Base-by-base conservation (phyloP, 2,329 filamentous ascomycete species). In the Pseudogymnoascus sp. region DNA sequence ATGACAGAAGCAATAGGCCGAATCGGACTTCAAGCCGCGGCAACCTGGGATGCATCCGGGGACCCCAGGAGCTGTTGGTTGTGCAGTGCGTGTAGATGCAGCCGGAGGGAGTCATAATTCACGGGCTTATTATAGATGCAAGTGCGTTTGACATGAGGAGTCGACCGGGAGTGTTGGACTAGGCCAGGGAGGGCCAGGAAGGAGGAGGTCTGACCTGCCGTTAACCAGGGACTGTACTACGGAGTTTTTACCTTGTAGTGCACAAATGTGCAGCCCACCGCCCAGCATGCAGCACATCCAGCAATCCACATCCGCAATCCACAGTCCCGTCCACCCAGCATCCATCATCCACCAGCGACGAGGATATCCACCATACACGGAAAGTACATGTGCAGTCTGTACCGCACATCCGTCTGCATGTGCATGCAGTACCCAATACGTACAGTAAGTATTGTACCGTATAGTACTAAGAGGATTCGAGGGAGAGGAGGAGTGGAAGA, bases 51-150 rank as follows among this genome's bases (percentile, higher is more conserved):
- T 54, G 28, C 47, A 11, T 54, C 28, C 47, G 47, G 47, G 47
- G 47, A 54, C 47, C 47, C 47, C 47, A 54, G 47, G 11, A 54
- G 47, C 47, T 54, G 47, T 54, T 54, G 43, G 43, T 54, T 54
- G 43, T 54, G 43, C 39, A 43, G 16, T 39, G 37, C 41, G 16
- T 39, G 37, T 20, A 47, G 25, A 54, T 20, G 43, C 43, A 54
- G 25, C 8, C 9, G 25, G 9, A 54, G 25, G 43, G 43, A 54
- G 43, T 54, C 47, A 54, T 33, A 54, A 54, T 54, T 54, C 47
- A 33, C 25, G 47, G 47, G 47, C 47, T 54, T 54, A 54, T 54
- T 54, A 54, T 54, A 54, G 47, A 35, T 33, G 28, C 18, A 5
- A 33, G 30, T 11, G 18, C 47, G 47, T 54, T 54, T 54, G 47